Evolutionary conservation across 106 monocot species (phyloP).

Genomic region (Vanilla planifolia): DNA sequence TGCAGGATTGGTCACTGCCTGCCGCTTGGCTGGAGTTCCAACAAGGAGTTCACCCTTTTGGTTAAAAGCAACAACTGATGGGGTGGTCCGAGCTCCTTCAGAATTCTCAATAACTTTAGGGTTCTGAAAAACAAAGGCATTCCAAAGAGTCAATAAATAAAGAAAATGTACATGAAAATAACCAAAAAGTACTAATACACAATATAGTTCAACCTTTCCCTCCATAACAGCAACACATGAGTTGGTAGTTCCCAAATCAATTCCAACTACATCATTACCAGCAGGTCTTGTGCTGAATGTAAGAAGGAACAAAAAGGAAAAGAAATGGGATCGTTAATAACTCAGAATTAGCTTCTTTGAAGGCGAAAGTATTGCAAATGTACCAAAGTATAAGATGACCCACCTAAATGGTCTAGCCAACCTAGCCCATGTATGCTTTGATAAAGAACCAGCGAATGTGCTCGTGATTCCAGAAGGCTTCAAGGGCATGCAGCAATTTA

Average conservation of each 20-base stretch:
- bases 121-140: constrained; percentile 29
- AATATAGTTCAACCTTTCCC: constrained; percentile 55
- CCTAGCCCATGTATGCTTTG: constrained; percentile 30
- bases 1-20: constrained; percentile 80
- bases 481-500: too few species aligned
- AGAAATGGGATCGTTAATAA: background rate
- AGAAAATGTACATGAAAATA: background rate
- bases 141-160: background rate
- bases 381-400: background rate
- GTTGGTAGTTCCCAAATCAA: constrained; percentile 86
- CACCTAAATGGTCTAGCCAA: constrained; percentile 65
- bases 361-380: background rate
- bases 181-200: background rate
- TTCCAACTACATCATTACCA: constrained; percentile 79
- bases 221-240: constrained; percentile 89
- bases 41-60: constrained; percentile 79
- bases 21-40: constrained; percentile 84
- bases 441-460: constrained; percentile 20
- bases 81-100: constrained; percentile 75
- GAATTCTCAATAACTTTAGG: constrained; percentile 85
- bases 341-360: background rate
- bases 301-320: constrained; percentile 1
- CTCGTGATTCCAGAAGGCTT: constrained; percentile 39
- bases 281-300: constrained; percentile 45
- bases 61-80: constrained; percentile 75